Evolutionary conservation across 805 yeast genomes (phyloP).

Genomic region (Lipomyces yamanashiensis): DNA sequence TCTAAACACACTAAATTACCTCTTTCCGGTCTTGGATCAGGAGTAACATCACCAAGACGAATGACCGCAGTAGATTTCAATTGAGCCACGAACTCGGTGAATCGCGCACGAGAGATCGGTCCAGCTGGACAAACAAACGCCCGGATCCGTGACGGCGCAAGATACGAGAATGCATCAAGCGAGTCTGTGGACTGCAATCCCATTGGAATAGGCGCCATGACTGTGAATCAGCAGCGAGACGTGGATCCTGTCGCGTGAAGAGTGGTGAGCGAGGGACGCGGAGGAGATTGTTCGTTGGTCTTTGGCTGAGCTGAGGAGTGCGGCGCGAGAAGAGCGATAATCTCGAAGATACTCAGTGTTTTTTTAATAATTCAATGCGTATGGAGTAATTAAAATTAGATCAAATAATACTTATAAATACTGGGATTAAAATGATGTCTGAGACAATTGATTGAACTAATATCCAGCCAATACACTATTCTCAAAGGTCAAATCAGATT

Average conservation of each 20-base stretch:
- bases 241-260: too few relatives aligned
- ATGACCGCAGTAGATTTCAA: constrained; percentile 63
- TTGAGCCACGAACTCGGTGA: constrained; percentile 47
- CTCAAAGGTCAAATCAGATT: neutral
- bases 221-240: too few relatives aligned
- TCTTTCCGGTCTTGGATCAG: constrained; percentile 55
- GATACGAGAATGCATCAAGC: constrained; percentile 35
- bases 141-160: constrained; percentile 36
- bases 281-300: too few relatives aligned
- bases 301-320: too few relatives aligned
- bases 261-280: too few relatives aligned
- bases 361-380: neutral
- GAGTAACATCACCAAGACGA: constrained; percentile 74
- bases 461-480: neutral
- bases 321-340: too few relatives aligned
- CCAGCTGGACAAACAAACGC: constrained; percentile 37
- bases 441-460: too few relatives aligned
- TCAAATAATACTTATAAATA: neutral
- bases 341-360: neutral
- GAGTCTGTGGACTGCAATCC: constrained; percentile 4
- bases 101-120: constrained; percentile 31
- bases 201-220: constrained; percentile 13
- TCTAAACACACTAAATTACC: constrained; percentile 33
- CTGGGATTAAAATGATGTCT: too few relatives aligned
- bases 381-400: neutral